Conservation (phyloP, 768 basidiomycete genomes). For the Boletus sensibilis region DNA sequence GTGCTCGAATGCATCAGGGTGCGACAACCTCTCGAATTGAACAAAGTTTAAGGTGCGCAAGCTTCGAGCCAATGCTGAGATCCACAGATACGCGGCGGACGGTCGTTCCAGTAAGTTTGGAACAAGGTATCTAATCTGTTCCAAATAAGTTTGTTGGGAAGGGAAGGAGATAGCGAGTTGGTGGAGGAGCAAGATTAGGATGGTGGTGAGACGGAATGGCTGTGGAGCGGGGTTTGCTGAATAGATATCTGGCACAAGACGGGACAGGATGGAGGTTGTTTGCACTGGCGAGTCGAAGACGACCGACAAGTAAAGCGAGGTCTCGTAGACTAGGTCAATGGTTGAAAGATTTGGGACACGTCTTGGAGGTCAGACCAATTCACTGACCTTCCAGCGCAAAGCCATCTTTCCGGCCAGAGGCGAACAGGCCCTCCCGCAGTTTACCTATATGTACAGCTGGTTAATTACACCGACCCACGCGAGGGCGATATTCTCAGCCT, state of each 20-base stretch:
- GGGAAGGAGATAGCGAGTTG: conserved; percentile 59
- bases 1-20: conserved; percentile 24
- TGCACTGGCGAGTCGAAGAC: conserved; percentile 63
- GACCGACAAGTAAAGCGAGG: conserved; percentile 62
- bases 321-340: conserved; percentile 60
- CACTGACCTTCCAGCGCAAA: conserved; percentile 68
- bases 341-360: background rate
- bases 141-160: conserved; percentile 54
- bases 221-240: conserved; percentile 14
- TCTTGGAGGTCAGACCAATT: background rate
- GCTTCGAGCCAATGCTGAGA: conserved; percentile 47
- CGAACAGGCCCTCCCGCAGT: conserved; percentile 68
- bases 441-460: conserved; percentile 50
- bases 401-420: conserved; percentile 54
- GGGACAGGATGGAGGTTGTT: conserved; percentile 58
- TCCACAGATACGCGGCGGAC: conserved; percentile 47
- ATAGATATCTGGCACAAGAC: conserved; percentile 54
- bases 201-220: conserved; percentile 29
- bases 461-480: background rate
- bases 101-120: conserved; percentile 37
- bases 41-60: conserved; percentile 58
- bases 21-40: conserved; percentile 47
- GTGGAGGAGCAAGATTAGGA: conserved; percentile 56
- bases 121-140: conserved; percentile 22
- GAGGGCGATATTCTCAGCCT: background rate